Percentiles rank a stretch among this genome's conserved stretches.
Conservation (phyloP, 2,329 filamentous ascomycete genomes). For the Monilinia fructigena region DNA sequence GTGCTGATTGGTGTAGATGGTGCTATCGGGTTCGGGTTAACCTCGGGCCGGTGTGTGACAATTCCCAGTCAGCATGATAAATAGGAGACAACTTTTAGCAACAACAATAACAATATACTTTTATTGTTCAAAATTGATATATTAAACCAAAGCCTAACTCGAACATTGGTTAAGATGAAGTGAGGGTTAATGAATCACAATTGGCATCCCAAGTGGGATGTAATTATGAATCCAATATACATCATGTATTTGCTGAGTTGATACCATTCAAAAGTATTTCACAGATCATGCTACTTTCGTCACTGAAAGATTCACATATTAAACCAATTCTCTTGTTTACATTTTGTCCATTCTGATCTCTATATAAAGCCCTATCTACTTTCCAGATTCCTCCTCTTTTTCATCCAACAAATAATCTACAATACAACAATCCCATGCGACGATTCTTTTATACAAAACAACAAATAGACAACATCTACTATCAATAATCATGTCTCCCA, state of each 20-base stretch:
- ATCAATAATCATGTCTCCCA: constrained; percentile 12
- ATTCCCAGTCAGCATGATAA: background rate
- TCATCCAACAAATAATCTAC: background rate
- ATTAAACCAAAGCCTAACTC: background rate
- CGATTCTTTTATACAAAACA: background rate
- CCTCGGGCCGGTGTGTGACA: background rate
- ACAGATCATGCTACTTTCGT: background rate
- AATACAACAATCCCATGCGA: background rate
- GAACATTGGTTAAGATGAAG: background rate
- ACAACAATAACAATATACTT: background rate
- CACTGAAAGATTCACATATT: constrained; percentile 7
- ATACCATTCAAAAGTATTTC: background rate
- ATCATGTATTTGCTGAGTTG: background rate
- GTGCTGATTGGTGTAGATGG: background rate
- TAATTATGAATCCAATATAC: constrained; percentile 3
- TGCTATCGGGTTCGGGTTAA: background rate
- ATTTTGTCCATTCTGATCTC: too few species aligned
- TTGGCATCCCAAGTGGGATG: background rate
- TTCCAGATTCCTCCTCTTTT: background rate
- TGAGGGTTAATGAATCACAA: constrained; percentile 4
- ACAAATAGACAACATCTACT: background rate
- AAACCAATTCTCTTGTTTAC: background rate
- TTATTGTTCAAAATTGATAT: background rate
- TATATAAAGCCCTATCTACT: background rate
- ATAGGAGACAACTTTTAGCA: background rate